phyloP scores from a whole-genome alignment of 306 rosid genomes.

The Sechiopsis laciniata region DNA sequence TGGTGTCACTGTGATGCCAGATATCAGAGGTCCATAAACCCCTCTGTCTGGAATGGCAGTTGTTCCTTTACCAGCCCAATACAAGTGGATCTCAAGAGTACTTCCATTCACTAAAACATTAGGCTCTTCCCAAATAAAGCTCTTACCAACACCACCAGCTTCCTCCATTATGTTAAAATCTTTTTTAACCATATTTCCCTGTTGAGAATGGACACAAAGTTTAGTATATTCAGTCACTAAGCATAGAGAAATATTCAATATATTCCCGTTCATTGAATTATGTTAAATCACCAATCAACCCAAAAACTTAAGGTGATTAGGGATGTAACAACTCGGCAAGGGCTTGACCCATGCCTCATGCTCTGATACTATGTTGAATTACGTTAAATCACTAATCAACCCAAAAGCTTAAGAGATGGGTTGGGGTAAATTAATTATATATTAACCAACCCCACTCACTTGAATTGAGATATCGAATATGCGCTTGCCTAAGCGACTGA shows the following conservation, averaged over 20 bases:
- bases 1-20: constrained; percentile 62
- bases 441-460: constrained; percentile 37
- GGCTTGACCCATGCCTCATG: too few species aligned
- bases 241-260: background rate
- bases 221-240: background rate
- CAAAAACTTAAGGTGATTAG: too few species aligned
- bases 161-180: constrained; percentile 50
- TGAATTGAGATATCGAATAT: constrained; percentile 70
- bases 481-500: constrained; percentile 46
- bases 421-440: too few species aligned
- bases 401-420: too few species aligned
- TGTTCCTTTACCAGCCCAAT: constrained; percentile 84
- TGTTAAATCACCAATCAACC: too few species aligned
- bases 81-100: constrained; percentile 60
- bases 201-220: background rate
- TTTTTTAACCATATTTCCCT: constrained; percentile 47
- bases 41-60: constrained; percentile 56
- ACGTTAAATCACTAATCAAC: too few species aligned
- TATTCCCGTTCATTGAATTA: too few species aligned
- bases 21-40: constrained; percentile 79
- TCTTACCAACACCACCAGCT: constrained; percentile 55
- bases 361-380: too few species aligned
- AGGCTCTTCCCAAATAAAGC: constrained; percentile 28
- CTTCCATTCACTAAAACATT: constrained; percentile 42
- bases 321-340: too few species aligned